Base-by-base conservation (phyloP, 1,284 basidiomycete species). In the Cryptococcus sp. region DNA sequence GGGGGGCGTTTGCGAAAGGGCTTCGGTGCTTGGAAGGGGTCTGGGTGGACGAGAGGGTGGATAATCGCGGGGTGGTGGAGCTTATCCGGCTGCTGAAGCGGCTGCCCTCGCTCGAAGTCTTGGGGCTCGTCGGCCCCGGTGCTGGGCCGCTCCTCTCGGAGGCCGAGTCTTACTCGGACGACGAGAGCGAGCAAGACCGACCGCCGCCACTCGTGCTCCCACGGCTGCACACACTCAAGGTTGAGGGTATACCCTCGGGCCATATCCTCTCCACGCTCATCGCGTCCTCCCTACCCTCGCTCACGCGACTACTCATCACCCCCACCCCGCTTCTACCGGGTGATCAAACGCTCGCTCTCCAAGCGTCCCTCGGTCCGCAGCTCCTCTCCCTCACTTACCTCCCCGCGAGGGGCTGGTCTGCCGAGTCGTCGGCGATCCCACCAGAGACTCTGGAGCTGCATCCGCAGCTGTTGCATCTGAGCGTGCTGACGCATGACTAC, bases 291-390 rank as follows among this genome's bases (percentile, higher is more conserved):
- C 82, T 92, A 3, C 89, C 88, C 0, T 73, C 80, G 1, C 77
- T 92, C 38, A 79, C 73, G n/a, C 84, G 84, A 62, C 78, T 92
- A 20, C 84, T 83, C n/a, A 72, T 92, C 46, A 88, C 88, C 0
- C 85, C 87, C 3, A 89, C 85, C 68, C 52, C 64, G 48, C 28
- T 58, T 7, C 24, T 49, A 21, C 36, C 53, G 6, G 38, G 43
- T 37, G 68, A 71, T 37, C 79, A 85, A 28, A 81, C 83, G 7
- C 81, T 83, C 0, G 78, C 77, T 18, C 83, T 93, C 64, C 85
- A 91, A 49, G 67, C 77, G 1, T 72, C 74, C 1, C 89, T 91
- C 64, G 89, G 89, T 1, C 53, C 68, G 37, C 74, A 74, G 12
- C 80, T 92, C 46, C 79, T 78, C 9, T 86, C 85, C 0, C 80